Evolutionary conservation across 106 monocot species (phyloP), one percentile per base, ranked within the genome.

Genomic region (Narthecium ossifragum): DNA sequence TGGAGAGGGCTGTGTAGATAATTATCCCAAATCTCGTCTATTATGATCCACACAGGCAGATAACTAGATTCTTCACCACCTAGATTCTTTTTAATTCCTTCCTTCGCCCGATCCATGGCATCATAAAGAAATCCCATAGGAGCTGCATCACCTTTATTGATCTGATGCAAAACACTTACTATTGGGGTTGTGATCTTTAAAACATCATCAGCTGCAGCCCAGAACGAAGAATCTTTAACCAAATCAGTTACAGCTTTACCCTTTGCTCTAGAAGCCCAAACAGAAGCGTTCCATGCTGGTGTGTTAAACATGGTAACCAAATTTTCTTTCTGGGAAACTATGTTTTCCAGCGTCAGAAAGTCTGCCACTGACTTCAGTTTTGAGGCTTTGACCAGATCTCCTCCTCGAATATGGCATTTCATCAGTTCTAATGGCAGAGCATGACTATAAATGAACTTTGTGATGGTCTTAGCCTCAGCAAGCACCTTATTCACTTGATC

Each of bases 71-170:
- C 69, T 31, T 80, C 75, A 32, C 66, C 71, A 31, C 74, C 80
- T 34, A 86, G 34, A 56, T 80, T 75, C 3, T 6, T 23, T 67
- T 59, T 80, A 51, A 92, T 86, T 26, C 18, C 55, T 61, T 83
- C 86, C 51, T 92, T 92, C 33, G 92, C 83, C 5, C 46, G 34
- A 70, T 92, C 92, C 83, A 92, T 79, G 4, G 83, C 68, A 69
- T 92, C 82, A 78, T 92, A 92, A 59, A 92, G 64, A 63, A 75
- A 58, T 24, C 86, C 86, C 65, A 92, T 66, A 26, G 82, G 71
- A 33, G 74, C 52, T 52, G 67, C 62, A 61, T 78, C 70, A 40
- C 52, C 24, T 36, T 68, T 66, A 64, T 68, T 53, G 24, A 86
- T 65, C 26, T 60, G 38, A 53, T 66, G 61, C 63, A 80, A 27